Evolutionary conservation across 1,284 basidiomycete genomes (phyloP).

Genomic region (Vanrija sp.): DNA sequence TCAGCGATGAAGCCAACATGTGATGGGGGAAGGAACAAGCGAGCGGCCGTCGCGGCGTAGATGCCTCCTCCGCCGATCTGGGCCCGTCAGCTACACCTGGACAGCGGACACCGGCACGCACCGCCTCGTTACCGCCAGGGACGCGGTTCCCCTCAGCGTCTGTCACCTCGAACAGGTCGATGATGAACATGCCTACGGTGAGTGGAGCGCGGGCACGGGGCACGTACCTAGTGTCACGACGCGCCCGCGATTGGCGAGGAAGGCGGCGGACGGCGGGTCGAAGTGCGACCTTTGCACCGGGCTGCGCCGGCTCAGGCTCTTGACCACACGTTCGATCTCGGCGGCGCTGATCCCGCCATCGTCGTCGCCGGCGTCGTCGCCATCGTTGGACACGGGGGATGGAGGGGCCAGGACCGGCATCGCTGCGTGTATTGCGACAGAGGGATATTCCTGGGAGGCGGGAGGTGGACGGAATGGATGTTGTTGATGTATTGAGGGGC

Average conservation of each 20-base stretch:
- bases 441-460: too few species aligned
- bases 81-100: neutral
- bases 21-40: conserved; percentile 36
- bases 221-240: conserved; percentile 15
- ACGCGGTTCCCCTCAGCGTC: conserved; percentile 58
- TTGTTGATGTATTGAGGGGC: neutral
- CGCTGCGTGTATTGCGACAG: too few species aligned
- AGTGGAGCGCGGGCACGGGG: neutral
- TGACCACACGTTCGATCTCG: too few species aligned
- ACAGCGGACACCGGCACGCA: conserved; percentile 9
- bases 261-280: neutral
- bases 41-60: conserved; percentile 50
- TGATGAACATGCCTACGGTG: conserved; percentile 76
- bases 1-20: conserved; percentile 79
- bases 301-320: too few species aligned
- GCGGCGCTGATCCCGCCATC: too few species aligned
- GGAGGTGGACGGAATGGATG: neutral
- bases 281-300: neutral
- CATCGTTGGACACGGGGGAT: neutral
- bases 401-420: neutral
- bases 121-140: conserved; percentile 46
- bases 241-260: conserved; percentile 8
- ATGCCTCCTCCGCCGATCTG: conserved; percentile 89
- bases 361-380: too few species aligned
- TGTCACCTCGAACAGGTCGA: conserved; percentile 69